Percentiles rank a stretch among this genome's conserved stretches.
Conservation (phyloP, 1,284 basidiomycete genomes). For the Naganishia sp. region DNA sequence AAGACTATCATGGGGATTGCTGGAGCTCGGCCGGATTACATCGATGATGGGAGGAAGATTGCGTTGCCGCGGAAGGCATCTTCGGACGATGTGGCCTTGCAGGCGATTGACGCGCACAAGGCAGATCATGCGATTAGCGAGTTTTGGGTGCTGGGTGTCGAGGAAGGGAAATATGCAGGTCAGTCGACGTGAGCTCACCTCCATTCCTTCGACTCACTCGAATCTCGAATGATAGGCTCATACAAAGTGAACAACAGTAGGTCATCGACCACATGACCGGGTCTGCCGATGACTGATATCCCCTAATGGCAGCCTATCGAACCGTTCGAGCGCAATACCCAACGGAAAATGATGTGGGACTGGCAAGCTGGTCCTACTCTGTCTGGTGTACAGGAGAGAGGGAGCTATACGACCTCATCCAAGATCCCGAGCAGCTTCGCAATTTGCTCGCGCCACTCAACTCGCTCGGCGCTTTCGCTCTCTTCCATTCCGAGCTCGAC, state of each 20-base stretch:
- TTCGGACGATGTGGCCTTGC: background rate
- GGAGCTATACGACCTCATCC: constrained; percentile 46
- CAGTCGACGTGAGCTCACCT: background rate
- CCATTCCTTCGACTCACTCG: background rate
- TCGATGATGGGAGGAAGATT: constrained; percentile 43
- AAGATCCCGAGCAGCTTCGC: constrained; percentile 44
- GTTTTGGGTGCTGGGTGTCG: constrained; percentile 44
- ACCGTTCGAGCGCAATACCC: constrained; percentile 42
- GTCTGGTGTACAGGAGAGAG: constrained; percentile 51
- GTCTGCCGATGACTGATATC: background rate
- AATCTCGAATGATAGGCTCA: background rate
- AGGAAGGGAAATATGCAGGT: constrained; percentile 42
- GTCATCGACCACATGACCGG: background rate
- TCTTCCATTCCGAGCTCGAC: constrained; percentile 22
- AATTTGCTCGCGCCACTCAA: constrained; percentile 41
- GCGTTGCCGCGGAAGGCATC: background rate
- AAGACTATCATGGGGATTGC: constrained; percentile 47
- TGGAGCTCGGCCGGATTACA: constrained; percentile 41
- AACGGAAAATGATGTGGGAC: constrained; percentile 9
- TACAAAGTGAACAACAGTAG: constrained; percentile 38
- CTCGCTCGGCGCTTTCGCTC: constrained; percentile 32
- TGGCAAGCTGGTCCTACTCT: constrained; percentile 39
- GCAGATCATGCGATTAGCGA: constrained; percentile 41
- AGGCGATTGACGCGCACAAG: background rate
- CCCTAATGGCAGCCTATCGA: constrained; percentile 38